A percentile compares a stretch with the other conserved stretches of the same genome.
Conservation (phyloP, 768 basidiomycete genomes). For the Lactifluus volemus region DNA sequence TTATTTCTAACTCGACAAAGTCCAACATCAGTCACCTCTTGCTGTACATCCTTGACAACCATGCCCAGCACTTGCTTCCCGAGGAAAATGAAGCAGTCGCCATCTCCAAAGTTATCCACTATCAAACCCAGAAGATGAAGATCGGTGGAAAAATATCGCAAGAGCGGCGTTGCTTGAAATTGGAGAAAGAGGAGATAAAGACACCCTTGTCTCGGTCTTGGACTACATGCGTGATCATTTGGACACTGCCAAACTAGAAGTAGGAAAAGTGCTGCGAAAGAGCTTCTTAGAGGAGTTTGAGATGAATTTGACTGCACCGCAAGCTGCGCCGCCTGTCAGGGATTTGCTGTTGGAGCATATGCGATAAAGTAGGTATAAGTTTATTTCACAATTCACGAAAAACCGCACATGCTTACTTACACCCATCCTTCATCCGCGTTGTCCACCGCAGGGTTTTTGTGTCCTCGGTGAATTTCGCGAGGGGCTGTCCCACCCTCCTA, state of each 20-base stretch:
- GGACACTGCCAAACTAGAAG: background rate
- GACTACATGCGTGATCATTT: background rate
- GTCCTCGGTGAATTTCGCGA: too few relatives aligned
- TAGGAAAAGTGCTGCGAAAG: background rate
- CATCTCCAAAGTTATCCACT: slow-evolving; percentile 44
- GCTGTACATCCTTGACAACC: slow-evolving; percentile 36
- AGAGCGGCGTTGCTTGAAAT: slow-evolving; percentile 28
- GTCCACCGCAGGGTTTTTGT: too few relatives aligned
- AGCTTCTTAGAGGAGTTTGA: background rate
- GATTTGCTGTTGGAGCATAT: too few relatives aligned
- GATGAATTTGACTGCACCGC: background rate
- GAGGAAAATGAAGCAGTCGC: slow-evolving; percentile 46
- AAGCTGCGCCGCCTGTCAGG: too few relatives aligned
- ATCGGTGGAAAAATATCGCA: slow-evolving; percentile 62
- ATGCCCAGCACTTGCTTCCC: slow-evolving; percentile 41
- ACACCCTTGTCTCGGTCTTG: background rate
- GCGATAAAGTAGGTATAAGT: too few relatives aligned
- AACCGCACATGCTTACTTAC: too few relatives aligned
- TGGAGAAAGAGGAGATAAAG: slow-evolving; percentile 2
- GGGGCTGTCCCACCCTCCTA: too few relatives aligned
- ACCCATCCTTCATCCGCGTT: too few relatives aligned
- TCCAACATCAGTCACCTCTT: slow-evolving; percentile 41
- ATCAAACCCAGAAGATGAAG: slow-evolving; percentile 32
- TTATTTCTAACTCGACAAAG: slow-evolving; percentile 43
- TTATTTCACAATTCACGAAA: too few relatives aligned